Evolutionary conservation across 2,329 filamentous ascomycete genomes (phyloP).

Genomic region (Xylariales sp.): DNA sequence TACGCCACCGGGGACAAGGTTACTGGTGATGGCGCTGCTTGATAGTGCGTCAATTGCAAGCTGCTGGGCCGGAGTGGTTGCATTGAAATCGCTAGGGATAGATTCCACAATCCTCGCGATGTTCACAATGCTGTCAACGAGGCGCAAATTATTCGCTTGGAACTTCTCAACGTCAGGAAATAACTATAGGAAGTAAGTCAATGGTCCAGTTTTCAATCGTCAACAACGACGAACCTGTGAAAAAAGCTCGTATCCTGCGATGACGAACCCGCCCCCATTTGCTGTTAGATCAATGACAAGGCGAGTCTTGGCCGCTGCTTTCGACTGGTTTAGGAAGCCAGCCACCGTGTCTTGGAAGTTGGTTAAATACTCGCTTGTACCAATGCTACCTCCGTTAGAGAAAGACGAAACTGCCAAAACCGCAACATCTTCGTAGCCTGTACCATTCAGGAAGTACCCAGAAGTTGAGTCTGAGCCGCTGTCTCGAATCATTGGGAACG

Average conservation of each 20-base stretch:
- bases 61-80: slow-evolving; percentile 30
- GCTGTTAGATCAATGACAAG: slow-evolving; percentile 54
- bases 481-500: slow-evolving; percentile 23
- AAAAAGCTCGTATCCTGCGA: slow-evolving; percentile 60
- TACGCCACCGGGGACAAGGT: slow-evolving; percentile 41
- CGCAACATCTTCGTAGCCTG: slow-evolving; percentile 26
- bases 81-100: slow-evolving; percentile 26
- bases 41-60: slow-evolving; percentile 41
- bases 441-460: slow-evolving; percentile 29
- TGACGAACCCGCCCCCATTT: slow-evolving; percentile 55
- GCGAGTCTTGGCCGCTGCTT: slow-evolving; percentile 50
- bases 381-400: slow-evolving; percentile 17
- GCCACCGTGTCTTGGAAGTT: slow-evolving; percentile 28
- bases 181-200: too few species aligned
- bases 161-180: slow-evolving; percentile 48
- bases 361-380: slow-evolving; percentile 29
- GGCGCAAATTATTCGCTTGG: slow-evolving; percentile 45
- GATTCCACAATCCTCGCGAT: slow-evolving; percentile 33
- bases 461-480: slow-evolving; percentile 24
- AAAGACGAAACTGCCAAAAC: slow-evolving; percentile 26
- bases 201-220: neutral
- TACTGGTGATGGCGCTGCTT: slow-evolving; percentile 38
- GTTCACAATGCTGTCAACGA: slow-evolving; percentile 40
- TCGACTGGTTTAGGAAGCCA: slow-evolving; percentile 22
- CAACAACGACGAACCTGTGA: slow-evolving; percentile 48